Conservation (phyloP, 306 rosid genomes). For the Trifolium dubium region DNA sequence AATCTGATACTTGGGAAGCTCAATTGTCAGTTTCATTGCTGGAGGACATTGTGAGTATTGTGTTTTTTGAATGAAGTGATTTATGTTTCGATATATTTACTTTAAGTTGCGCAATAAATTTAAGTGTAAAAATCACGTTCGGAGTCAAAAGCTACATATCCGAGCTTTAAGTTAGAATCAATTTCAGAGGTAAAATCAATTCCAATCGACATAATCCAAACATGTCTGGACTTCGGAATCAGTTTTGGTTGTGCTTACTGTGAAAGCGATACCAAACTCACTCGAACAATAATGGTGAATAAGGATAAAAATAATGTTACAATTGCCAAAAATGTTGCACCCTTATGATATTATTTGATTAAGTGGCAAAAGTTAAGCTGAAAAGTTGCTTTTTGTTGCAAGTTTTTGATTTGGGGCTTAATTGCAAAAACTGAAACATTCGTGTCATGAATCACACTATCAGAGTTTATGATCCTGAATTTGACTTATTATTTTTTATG, state of each 20-base stretch:
- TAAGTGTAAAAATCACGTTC: too few species aligned
- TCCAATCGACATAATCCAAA: too few species aligned
- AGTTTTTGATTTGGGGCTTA: neutral
- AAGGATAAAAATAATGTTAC: neutral
- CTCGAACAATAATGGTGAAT: neutral
- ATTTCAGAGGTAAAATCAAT: too few species aligned
- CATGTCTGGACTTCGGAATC: too few species aligned
- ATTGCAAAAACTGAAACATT: neutral
- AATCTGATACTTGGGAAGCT: constrained; percentile 71
- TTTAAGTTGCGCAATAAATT: too few species aligned
- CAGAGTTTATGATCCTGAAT: constrained; percentile 6
- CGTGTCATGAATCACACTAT: neutral
- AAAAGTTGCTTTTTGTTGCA: constrained; percentile 11
- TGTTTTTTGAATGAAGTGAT: neutral
- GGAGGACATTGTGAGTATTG: constrained; percentile 71
- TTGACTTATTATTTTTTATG: neutral
- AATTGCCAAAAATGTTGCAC: constrained; percentile 10
- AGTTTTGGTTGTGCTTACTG: too few species aligned
- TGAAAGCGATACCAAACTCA: too few species aligned
- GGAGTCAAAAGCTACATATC: too few species aligned
- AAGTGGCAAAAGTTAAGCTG: constrained; percentile 6
- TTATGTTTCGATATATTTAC: too few species aligned
- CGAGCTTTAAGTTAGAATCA: too few species aligned
- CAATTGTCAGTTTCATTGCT: constrained; percentile 63
- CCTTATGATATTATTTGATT: constrained; percentile 17